Percentiles rank a stretch among this genome's conserved stretches.
Evolutionary conservation across 768 basidiomycete genomes (phyloP).

Genomic region (Trametes punicea): DNA sequence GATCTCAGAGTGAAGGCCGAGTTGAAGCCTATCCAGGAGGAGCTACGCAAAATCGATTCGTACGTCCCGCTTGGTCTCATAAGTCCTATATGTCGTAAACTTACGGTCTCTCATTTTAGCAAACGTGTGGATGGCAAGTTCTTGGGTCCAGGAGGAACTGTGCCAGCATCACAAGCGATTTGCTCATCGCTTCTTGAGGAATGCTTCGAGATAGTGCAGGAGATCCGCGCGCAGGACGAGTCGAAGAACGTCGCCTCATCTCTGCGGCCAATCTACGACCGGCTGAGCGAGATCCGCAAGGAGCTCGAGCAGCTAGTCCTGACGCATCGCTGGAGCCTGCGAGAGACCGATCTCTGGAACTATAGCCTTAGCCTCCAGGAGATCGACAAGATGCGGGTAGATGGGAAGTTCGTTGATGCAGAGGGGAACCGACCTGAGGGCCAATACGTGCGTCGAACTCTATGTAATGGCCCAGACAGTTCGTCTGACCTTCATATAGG

Average conservation of each 20-base stretch:
- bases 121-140: slow-evolving; percentile 97
- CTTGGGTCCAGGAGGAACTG: slow-evolving; percentile 82
- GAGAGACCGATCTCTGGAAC: slow-evolving; percentile 92
- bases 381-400: slow-evolving; percentile 95
- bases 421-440: slow-evolving; percentile 91
- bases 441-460: slow-evolving; percentile 72
- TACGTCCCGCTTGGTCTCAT: slow-evolving; percentile 46
- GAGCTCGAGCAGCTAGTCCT: slow-evolving; percentile 87
- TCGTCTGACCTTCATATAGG: slow-evolving; percentile 43
- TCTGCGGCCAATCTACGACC: slow-evolving; percentile 90
- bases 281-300: slow-evolving; percentile 77
- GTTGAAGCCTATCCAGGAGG: slow-evolving; percentile 86
- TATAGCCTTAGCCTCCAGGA: slow-evolving; percentile 92
- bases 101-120: slow-evolving; percentile 34
- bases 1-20: slow-evolving; percentile 40
- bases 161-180: slow-evolving; percentile 89
- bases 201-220: slow-evolving; percentile 93
- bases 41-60: slow-evolving; percentile 94
- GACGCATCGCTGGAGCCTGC: slow-evolving; percentile 94
- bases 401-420: slow-evolving; percentile 94
- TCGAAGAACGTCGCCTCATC: slow-evolving; percentile 82
- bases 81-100: slow-evolving; percentile 10
- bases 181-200: slow-evolving; percentile 93
- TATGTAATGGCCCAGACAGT: not conserved
- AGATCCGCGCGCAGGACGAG: slow-evolving; percentile 92